These are phyloP conservation scores for Rhodotorula sp. DNA, from an alignment of 1,284 basidiomycete species.

Conservation along the genomic window DNA sequence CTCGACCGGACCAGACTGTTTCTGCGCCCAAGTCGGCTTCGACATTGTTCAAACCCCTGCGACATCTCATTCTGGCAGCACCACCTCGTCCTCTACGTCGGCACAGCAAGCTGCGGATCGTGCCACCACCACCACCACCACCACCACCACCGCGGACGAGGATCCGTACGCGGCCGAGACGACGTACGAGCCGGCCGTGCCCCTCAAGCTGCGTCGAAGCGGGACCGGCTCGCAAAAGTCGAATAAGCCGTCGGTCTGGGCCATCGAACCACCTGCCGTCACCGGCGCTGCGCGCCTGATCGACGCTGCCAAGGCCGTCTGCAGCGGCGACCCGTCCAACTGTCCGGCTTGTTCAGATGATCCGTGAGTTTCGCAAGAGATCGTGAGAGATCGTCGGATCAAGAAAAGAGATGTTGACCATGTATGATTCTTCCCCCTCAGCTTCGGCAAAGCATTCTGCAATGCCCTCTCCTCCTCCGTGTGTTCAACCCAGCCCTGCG, in stretches of 20 bases:
- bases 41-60: conserved; percentile 13
- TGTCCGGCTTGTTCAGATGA: conserved; percentile 45
- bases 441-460: conserved; percentile 42
- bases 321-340: conserved; percentile 42
- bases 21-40: conserved; percentile 38
- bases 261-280: conserved; percentile 14
- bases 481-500: conserved; percentile 36
- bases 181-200: conserved; percentile 23
- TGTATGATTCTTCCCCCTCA: neutral
- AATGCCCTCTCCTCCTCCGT: conserved; percentile 37
- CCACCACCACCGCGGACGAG: conserved; percentile 7
- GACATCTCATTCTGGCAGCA: neutral
- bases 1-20: conserved; percentile 25
- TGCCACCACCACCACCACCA: neutral
- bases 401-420: too few relatives aligned
- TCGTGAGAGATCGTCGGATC: conserved; percentile 6
- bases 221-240: conserved; percentile 4
- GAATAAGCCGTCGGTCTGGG: conserved; percentile 23
- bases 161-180: conserved; percentile 7
- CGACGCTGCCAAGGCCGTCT: conserved; percentile 24
- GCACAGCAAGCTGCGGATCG: neutral
- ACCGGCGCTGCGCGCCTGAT: neutral
- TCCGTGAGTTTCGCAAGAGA: conserved; percentile 29
- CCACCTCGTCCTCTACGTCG: neutral
- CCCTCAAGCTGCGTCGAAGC: conserved; percentile 14